Evolutionary conservation across 1,284 basidiomycete species (phyloP), one percentile per base, ranked within the genome.

Genomic region (Marasmius tenuissimus): DNA sequence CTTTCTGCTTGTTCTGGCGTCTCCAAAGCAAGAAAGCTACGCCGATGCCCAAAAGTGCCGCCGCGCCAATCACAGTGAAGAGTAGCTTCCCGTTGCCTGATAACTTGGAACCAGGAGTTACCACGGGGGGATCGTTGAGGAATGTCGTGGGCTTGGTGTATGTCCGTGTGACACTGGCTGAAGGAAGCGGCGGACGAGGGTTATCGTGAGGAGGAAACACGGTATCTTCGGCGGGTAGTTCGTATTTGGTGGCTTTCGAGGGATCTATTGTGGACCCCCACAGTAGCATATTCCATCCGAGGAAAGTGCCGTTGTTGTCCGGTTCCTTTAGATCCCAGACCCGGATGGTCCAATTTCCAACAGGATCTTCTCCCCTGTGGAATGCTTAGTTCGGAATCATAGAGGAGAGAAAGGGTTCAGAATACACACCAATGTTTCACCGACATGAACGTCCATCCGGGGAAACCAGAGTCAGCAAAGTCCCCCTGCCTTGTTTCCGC

Each of bases 371-470:
- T 54, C 92, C 96, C 95, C 94, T 96, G 68, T 42, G 38, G 56
- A 59, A 66, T 16, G 45, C 48, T 75, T n/a, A 75, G 59, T 22
- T 54, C 18, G 14, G 18, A n/a, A 12, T 35, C 39, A 52, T 51
- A 57, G 10, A 38, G 9, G 14, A 45, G 59, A 27, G n/a, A 34
- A 8, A 33, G 16, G 7, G 20, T 1, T 34, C 47, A 58, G 16
- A 60, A 38, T 10, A 66, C 88, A 70, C 63, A 95, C 97, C 97
- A 99, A 73, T 99, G 97, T 76, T 99, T 99, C 61, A 99, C 87
- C 33, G 89, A 88, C 96, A 98, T 98, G 73, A 99, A 99, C 20
- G 86, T 91, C 97, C 97, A 99, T 0, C 95, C 96, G 33, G 88
- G 87, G 74, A 86, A 97, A 5, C 97, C 97, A 7, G 82, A 83